Evolutionary conservation across 2,329 filamentous ascomycete species (phyloP), one percentile per base, ranked within the genome.

Genomic region (Colletotrichum truncatum): DNA sequence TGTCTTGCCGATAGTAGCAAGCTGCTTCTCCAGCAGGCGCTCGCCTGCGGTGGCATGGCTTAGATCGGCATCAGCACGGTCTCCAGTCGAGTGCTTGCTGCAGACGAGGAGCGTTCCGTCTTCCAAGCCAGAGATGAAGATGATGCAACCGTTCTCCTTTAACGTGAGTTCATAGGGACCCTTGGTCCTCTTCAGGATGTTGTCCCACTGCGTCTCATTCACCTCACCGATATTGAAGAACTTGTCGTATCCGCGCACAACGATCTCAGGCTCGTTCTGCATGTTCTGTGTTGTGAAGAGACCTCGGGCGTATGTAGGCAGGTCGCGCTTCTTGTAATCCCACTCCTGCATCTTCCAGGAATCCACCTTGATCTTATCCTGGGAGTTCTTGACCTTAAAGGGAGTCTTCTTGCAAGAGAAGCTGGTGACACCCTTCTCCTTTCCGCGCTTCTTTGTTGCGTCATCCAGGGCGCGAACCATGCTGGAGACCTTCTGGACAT

Each of bases 121-220:
- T 73, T 97, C 93, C 21, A 99, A 84, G 12, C 94, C 96, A 14
- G 94, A 91, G 45, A 99, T 89, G 81, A 99, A 99, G 71, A 99
- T 98, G 78, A 99, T 99, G 78, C 96, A 99, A n/a, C 96, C 96
- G 73, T 99, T 99, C 79, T 99, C 96, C 81, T 99, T 99, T 55
- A 98, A 88, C 63, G 94, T 98, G 60, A 99, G 82, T 79, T 99
- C 96, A 72, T 98, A 99, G 0, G 96, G 96, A 0, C 93, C 94
- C 68, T 88, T 82, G 1, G 96, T 98, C 60, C 91, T 85, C 26
- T 80, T 78, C 74, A 91, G 84, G 66, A 99, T 93, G 73, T 91
- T 92, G 14, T 82, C 77, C 96, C 96, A 99, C 72, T 90, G 86
- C 4, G 96, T 99, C 69, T 91, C 88, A 48, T 82, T 78, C 7